Base-by-base conservation (phyloP, 108 stramenopile genomes). In the Nitzschia putrida region DNA sequence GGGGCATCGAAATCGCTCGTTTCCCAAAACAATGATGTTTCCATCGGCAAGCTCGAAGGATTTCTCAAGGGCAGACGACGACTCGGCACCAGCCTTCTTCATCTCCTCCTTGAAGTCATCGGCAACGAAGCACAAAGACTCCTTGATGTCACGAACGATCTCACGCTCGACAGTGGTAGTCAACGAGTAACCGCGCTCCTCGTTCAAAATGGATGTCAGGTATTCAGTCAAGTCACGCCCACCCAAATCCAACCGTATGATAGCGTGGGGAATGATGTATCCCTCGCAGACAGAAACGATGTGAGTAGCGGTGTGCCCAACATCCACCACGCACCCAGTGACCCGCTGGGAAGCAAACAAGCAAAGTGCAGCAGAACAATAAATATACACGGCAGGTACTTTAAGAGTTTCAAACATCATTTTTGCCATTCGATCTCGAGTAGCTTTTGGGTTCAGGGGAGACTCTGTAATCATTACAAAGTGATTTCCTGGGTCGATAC, bases 401-500 rank as follows among this genome's bases (percentile, higher is more conserved):
- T 96, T 97, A 89, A 98, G 97, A 14, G 95, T 97, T 83, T 98
- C 98, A 78, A 98, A 98, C 98, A 98, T 97, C 82, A 98, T 97
- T 82, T 97, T 93, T 37, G 96, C 95, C 94, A 97, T 98, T 58
- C 95, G 88, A 78, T 98, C 98, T 40, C 97, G 83, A 84, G 97
- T 98, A 51, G 95, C 95, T 90, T 97, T 97, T 80, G 98, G 96
- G 85, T 96, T 97, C 77, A 95, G 91, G 41, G 96, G 96, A 29
- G 95, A 94, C 84, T 98, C 98, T 18, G 98, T 97, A 42, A 98
- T 82, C n/a, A 98, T 91, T 59, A 98, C 97, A n/a, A 95, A 95
- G 82, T 98, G 97, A 58, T 95, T 95, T 80, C 97, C 92, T 16
- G 91, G 93, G 58, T 82, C 83, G 40, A 88, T 88, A 73, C 90